Evolutionary conservation across 1,139 yeast genomes (phyloP).

Genomic region (Scheffersomyces titani): DNA sequence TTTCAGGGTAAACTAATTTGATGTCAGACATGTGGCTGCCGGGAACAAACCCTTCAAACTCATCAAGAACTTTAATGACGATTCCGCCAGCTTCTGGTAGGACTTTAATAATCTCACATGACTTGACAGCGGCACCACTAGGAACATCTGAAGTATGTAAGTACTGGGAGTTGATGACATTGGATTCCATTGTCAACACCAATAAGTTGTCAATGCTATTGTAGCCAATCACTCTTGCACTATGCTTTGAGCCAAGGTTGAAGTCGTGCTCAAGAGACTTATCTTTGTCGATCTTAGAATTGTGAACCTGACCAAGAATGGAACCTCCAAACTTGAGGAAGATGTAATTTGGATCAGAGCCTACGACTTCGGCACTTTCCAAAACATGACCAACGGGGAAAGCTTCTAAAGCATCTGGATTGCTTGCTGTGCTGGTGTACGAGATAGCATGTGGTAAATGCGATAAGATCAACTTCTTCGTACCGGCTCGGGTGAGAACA

Average conservation of each 20-base stretch:
- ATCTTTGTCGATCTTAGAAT: slow-evolving; percentile 64
- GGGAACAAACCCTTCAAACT: slow-evolving; percentile 76
- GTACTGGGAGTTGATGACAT: slow-evolving; percentile 62
- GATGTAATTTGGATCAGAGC: slow-evolving; percentile 56
- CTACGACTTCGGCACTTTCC: slow-evolving; percentile 58
- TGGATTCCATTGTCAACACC: slow-evolving; percentile 68
- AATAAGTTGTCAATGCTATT: slow-evolving; percentile 66
- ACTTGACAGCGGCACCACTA: slow-evolving; percentile 64
- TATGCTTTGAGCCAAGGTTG: slow-evolving; percentile 63
- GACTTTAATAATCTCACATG: slow-evolving; percentile 60
- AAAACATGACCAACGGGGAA: slow-evolving; percentile 78
- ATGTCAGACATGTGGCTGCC: slow-evolving; percentile 80
- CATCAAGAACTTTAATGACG: slow-evolving; percentile 61
- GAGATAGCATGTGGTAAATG: slow-evolving; percentile 55
- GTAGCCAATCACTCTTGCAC: slow-evolving; percentile 76
- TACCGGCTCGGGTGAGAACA: slow-evolving; percentile 55
- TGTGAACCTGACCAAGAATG: slow-evolving; percentile 67
- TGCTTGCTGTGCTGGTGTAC: slow-evolving; percentile 24
- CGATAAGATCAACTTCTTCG: slow-evolving; percentile 65
- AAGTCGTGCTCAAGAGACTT: slow-evolving; percentile 53
- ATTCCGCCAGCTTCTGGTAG: slow-evolving; percentile 68
- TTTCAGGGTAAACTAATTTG: slow-evolving; percentile 83
- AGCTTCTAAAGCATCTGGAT: slow-evolving; percentile 53
- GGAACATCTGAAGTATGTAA: slow-evolving; percentile 72
- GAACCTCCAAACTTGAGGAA: slow-evolving; percentile 62